Conservation (phyloP, 2,329 filamentous ascomycete species). For the Aspergillus hiratsukae region DNA sequence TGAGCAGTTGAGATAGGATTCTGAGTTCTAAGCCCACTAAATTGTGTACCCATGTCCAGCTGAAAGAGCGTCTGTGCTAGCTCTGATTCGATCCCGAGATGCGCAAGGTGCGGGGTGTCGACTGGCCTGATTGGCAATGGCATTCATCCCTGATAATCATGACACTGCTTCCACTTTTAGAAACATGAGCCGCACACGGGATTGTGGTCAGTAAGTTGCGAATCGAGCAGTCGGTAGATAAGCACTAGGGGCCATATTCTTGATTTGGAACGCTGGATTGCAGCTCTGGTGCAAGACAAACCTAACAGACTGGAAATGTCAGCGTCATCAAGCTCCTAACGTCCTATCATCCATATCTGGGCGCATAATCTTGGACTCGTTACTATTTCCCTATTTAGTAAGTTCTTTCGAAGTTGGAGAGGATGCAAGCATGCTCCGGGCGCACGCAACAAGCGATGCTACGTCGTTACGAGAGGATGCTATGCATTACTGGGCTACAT, state of each 20-base stretch:
- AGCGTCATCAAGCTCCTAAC: not conserved
- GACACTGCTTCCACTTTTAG: conserved; percentile 2
- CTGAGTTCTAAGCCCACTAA: not conserved
- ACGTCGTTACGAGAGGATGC: not conserved
- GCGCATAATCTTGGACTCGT: not conserved
- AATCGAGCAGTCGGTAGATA: not conserved
- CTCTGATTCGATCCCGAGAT: conserved; percentile 10
- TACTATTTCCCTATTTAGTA: not conserved
- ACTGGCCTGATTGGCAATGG: conserved; percentile 3
- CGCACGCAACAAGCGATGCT: not conserved
- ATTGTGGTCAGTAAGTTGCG: not conserved
- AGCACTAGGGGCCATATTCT: not conserved
- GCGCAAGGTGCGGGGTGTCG: conserved; percentile 9
- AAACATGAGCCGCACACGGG: conserved; percentile 4
- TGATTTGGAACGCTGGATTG: not conserved
- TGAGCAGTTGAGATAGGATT: not conserved
- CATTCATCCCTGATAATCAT: not conserved
- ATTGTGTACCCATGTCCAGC: conserved; percentile 13
- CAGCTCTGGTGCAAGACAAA: not conserved
- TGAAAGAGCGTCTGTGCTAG: conserved; percentile 6
- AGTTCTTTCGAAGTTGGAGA: not conserved
- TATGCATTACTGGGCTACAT: not conserved
- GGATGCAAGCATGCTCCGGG: not conserved
- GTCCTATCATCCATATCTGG: not conserved
- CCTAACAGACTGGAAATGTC: not conserved